Evolutionary conservation across 768 basidiomycete genomes (phyloP).

Genomic region (Lactifluus echinatus): DNA sequence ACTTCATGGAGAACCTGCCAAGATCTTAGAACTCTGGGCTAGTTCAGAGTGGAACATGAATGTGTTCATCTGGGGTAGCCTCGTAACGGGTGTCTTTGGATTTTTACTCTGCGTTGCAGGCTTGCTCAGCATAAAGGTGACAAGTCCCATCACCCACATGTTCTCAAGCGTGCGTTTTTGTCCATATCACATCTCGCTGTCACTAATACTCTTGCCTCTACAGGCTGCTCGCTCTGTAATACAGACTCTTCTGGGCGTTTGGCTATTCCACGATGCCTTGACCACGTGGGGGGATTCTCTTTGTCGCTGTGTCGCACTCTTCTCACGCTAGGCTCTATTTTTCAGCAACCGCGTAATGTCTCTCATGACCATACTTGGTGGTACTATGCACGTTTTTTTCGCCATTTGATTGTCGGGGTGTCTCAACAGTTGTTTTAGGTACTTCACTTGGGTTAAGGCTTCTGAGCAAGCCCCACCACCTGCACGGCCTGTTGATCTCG

Average conservation of each 20-base stretch:
- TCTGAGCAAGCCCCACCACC: constrained; percentile 26
- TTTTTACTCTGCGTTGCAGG: constrained; percentile 77
- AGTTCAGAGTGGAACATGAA: constrained; percentile 39
- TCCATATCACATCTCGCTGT: neutral
- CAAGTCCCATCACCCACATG: constrained; percentile 81
- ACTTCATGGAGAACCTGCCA: constrained; percentile 43
- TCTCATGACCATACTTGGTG: constrained; percentile 53
- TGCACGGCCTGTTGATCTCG: constrained; percentile 32
- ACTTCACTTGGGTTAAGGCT: constrained; percentile 51
- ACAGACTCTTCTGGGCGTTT: constrained; percentile 73
- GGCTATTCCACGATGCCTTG: constrained; percentile 66
- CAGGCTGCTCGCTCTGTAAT: constrained; percentile 77
- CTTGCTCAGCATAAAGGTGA: constrained; percentile 72
- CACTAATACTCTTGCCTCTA: too few species aligned
- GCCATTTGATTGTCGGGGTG: neutral
- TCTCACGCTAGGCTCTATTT: neutral
- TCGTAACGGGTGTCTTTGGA: constrained; percentile 69
- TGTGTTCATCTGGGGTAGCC: constrained; percentile 54
- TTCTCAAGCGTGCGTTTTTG: constrained; percentile 55
- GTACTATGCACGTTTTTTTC: constrained; percentile 48
- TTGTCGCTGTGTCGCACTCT: neutral
- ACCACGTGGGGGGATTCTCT: constrained; percentile 44
- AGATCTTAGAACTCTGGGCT: constrained; percentile 33
- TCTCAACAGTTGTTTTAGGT: constrained; percentile 28
- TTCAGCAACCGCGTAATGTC: constrained; percentile 16